Evolutionary conservation across 2,329 filamentous ascomycete genomes (phyloP).

Genomic region (Colletotrichum paranaense): DNA sequence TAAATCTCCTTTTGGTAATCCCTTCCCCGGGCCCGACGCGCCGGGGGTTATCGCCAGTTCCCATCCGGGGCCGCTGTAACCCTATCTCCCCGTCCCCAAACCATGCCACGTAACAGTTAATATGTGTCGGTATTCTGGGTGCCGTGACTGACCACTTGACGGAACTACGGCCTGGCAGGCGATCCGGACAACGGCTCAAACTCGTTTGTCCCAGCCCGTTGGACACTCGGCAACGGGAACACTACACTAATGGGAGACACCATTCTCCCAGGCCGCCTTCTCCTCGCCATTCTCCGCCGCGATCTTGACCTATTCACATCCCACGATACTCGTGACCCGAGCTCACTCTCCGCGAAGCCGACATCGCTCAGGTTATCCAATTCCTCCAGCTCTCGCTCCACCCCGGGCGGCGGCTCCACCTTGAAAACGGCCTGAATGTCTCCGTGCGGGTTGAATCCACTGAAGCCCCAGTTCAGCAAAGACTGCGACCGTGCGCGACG

Average conservation of each 20-base stretch:
- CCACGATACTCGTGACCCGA: conserved; percentile 8
- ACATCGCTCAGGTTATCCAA: conserved; percentile 35
- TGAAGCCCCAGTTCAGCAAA: conserved; percentile 35
- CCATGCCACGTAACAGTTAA: neutral
- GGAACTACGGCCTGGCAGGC: neutral
- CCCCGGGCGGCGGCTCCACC: conserved; percentile 61
- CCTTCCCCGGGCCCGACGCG: too few species aligned
- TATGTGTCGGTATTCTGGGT: neutral
- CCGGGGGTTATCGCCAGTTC: too few species aligned
- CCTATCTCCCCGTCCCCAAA: neutral
- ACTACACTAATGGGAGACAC: conserved; percentile 32
- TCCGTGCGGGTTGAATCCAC: conserved; percentile 63
- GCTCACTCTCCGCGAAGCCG: conserved; percentile 27
- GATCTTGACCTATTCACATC: conserved; percentile 7
- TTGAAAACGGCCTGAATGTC: conserved; percentile 72
- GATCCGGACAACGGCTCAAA: conserved; percentile 26
- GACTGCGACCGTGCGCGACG: conserved; percentile 56
- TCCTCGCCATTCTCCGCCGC: conserved; percentile 10
- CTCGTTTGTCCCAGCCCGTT: conserved; percentile 20
- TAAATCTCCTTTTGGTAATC: neutral
- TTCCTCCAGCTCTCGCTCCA: conserved; percentile 45
- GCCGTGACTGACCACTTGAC: neutral
- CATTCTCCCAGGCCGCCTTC: conserved; percentile 20
- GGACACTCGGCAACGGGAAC: conserved; percentile 27
- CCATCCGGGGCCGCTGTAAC: neutral